Evolutionary conservation across 495 filamentous ascomycete genomes (phyloP), one percentile per base, ranked within the genome.

Genomic region (Talaromyces trachyspermus): DNA sequence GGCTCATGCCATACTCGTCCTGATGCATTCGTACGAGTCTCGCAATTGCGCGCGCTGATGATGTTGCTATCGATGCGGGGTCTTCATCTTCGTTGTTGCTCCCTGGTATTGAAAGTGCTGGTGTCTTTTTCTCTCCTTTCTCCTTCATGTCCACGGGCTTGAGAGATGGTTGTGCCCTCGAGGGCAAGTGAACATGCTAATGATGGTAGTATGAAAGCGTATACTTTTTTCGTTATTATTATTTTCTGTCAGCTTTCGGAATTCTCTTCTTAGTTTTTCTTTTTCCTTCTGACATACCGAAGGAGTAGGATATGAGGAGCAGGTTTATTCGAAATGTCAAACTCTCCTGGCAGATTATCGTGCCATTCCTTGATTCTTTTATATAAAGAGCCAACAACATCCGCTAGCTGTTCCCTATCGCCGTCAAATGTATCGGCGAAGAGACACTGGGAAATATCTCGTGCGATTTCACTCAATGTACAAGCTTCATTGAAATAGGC

Each of bases 401-500:
- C 51, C 9, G 54, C 57, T 4, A 51, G 54, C 17, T 58, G 44
- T 0, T 56, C 35, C 0, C 49, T 33, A 10, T 53, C 39, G 3
- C 26, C 23, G 1, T 29, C 27, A 1, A 23, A 22, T 17, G 58
- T 47, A 29, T 57, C 49, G 3, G 56, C 50, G 43, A 70, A 73
- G 48, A 70, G 61, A 10, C 46, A 58, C 15, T 55, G 59, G 4
- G 70, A 73, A 19, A 73, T 68, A 48, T 71, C 66, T 5, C 65
- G 54, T 4, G 66, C 60, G 36, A 73, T 70, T 1, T 64, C 62
- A 10, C 63, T 69, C 14, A 73, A 33, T 30, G 62, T 63, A 49
- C 64, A 69, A 10, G 62, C 57, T 41, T 69, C 57, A 7, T 68
- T 63, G 35, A 73, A 69, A 44, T 62, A 73, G 18, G 63, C 56